Percentiles rank a stretch among this genome's conserved stretches.
Evolutionary conservation across 2,329 filamentous ascomycete species (phyloP).

Genomic region (Chalaropsis thielavioides): DNA sequence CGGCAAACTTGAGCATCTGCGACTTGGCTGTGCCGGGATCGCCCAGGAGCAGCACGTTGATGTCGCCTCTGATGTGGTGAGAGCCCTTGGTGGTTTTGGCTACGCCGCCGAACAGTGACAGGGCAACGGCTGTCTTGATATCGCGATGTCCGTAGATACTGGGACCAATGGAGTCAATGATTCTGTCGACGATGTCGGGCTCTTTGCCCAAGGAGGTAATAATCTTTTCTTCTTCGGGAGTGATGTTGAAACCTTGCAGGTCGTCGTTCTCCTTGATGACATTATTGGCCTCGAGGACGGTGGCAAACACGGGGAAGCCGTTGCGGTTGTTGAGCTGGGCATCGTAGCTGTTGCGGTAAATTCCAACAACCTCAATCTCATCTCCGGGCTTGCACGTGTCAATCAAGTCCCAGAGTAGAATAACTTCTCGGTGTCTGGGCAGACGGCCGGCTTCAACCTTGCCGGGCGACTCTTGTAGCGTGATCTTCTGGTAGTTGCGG

Average conservation of each 20-base stretch:
- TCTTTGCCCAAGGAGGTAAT: constrained; percentile 83
- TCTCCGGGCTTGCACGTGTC: constrained; percentile 94
- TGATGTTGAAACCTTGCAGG: constrained; percentile 87
- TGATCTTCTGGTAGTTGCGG: constrained; percentile 96
- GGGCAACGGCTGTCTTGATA: constrained; percentile 89
- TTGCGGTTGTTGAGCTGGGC: constrained; percentile 97
- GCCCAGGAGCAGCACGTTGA: constrained; percentile 91
- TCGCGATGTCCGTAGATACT: constrained; percentile 96
- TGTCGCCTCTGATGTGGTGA: constrained; percentile 87
- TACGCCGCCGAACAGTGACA: constrained; percentile 90
- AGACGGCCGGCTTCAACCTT: constrained; percentile 92
- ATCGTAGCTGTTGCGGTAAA: constrained; percentile 97
- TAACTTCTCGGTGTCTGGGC: constrained; percentile 83
- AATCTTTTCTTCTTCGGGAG: constrained; percentile 82
- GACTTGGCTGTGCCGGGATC: constrained; percentile 98
- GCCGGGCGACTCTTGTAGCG: constrained; percentile 89
- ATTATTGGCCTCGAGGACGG: constrained; percentile 93
- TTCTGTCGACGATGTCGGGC: constrained; percentile 80
- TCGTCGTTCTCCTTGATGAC: constrained; percentile 95
- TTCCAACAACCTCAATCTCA: constrained; percentile 91
- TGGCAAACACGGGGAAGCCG: constrained; percentile 95
- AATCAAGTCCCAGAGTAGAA: constrained; percentile 92
- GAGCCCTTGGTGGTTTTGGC: constrained; percentile 80
- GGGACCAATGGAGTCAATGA: constrained; percentile 83
- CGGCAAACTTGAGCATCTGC: constrained; percentile 91